These are phyloP conservation scores for Aegilops sharonensis DNA, from an alignment of 176 grass and related monocot species.

Conservation along the genomic window DNA sequence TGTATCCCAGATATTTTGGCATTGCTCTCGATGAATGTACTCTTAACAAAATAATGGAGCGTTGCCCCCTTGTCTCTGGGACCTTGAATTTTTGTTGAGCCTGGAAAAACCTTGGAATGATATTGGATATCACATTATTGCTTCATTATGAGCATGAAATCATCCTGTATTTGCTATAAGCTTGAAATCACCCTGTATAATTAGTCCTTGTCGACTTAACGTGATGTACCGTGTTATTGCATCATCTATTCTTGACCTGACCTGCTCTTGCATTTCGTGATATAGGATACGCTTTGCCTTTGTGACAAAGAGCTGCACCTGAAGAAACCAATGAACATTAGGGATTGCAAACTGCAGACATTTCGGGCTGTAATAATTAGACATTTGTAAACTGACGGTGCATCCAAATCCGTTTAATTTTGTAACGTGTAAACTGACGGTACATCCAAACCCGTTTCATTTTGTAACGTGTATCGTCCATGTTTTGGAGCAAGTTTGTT, in stretches of 20 bases:
- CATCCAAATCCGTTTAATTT: neutral
- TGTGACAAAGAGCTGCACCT: slow-evolving; percentile 40
- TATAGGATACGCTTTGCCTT: slow-evolving; percentile 59
- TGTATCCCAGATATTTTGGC: neutral
- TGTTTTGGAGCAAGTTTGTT: too few species aligned
- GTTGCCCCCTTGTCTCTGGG: neutral
- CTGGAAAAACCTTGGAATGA: neutral
- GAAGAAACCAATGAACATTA: slow-evolving; percentile 38
- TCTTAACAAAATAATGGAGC: slow-evolving; percentile 20
- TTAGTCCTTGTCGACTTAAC: neutral
- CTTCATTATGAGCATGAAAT: neutral
- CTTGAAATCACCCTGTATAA: neutral
- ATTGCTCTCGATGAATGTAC: slow-evolving; percentile 18
- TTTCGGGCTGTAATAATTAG: slow-evolving; percentile 18
- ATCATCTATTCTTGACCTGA: slow-evolving; percentile 18
- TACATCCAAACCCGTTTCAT: neutral
- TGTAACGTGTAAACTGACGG: slow-evolving; percentile 9
- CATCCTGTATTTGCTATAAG: neutral
- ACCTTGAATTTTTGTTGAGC: neutral
- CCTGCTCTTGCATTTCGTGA: slow-evolving; percentile 35
- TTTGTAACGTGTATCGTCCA: neutral
- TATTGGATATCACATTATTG: neutral
- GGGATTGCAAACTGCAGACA: slow-evolving; percentile 18
- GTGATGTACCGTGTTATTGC: neutral
- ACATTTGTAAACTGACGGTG: neutral